Percentiles rank a stretch among this genome's conserved stretches.
Evolutionary conservation across 1,284 basidiomycete species (phyloP).

Genomic region (Cutaneotrichosporon curvatum): DNA sequence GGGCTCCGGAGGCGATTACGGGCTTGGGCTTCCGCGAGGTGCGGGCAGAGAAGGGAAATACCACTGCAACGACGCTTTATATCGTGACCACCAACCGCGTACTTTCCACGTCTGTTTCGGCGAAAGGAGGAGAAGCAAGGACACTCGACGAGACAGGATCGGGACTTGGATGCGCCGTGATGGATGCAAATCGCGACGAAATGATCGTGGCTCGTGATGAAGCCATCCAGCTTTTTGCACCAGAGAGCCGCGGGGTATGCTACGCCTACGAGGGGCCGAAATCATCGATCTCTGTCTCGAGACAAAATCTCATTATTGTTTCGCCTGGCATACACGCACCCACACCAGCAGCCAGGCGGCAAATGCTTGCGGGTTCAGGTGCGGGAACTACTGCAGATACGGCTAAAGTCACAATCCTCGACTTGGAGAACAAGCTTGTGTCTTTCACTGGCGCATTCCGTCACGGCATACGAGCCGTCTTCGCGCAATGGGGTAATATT

Average conservation of each 20-base stretch:
- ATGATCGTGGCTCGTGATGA: constrained; percentile 86
- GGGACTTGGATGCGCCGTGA: constrained; percentile 72
- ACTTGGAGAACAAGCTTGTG: constrained; percentile 86
- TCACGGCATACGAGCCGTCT: constrained; percentile 68
- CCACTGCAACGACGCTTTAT: constrained; percentile 56
- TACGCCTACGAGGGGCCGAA: constrained; percentile 75
- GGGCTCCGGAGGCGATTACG: constrained; percentile 70
- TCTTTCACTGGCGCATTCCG: constrained; percentile 72
- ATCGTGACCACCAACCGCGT: constrained; percentile 82
- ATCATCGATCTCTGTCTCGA: constrained; percentile 56
- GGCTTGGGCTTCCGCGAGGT: constrained; percentile 75
- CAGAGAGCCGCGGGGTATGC: constrained; percentile 74
- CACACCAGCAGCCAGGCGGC: constrained; percentile 35
- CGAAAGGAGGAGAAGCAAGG: constrained; percentile 61
- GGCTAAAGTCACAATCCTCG: constrained; percentile 81
- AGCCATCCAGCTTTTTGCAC: constrained; percentile 79
- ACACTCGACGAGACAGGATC: constrained; percentile 79
- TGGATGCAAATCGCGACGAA: constrained; percentile 63
- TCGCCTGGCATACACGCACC: constrained; percentile 73
- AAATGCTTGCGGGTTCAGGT: background rate
- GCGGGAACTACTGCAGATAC: constrained; percentile 53
- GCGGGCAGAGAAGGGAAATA: constrained; percentile 4
- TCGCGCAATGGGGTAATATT: constrained; percentile 70
- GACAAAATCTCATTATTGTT: constrained; percentile 79
- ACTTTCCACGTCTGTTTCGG: constrained; percentile 57